Conservation (phyloP, 257 asterid species). For the Solanum corneliomulleri region DNA sequence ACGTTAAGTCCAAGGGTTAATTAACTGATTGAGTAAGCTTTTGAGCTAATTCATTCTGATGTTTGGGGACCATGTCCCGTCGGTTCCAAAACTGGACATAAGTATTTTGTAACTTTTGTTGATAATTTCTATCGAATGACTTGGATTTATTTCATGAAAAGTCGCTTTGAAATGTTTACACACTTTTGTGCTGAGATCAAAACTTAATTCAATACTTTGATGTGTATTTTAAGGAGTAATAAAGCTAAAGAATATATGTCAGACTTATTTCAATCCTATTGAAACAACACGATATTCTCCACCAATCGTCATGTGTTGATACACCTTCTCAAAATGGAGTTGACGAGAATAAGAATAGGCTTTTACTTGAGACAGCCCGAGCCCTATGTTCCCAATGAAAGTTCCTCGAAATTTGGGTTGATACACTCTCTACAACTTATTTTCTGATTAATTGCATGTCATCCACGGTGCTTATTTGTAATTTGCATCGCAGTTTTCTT, state of each 20-base stretch:
- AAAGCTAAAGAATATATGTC: not conserved
- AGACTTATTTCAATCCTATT: not conserved
- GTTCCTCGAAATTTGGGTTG: too few species aligned
- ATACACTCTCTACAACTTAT: not conserved
- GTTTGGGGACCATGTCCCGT: not conserved
- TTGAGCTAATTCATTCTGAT: not conserved
- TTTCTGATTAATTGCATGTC: not conserved
- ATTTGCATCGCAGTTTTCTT: not conserved
- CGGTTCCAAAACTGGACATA: not conserved
- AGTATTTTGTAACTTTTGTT: not conserved
- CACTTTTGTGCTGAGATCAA: not conserved
- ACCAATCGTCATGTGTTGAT: too few species aligned
- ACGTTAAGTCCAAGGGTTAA: not conserved
- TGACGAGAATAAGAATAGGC: too few species aligned
- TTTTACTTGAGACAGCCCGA: too few species aligned
- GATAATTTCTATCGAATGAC: not conserved
- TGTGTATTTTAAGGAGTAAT: not conserved
- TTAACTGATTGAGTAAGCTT: not conserved
- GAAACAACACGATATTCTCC: too few species aligned
- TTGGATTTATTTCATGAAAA: not conserved
- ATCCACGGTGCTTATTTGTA: not conserved
- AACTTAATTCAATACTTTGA: not conserved
- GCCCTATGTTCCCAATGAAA: too few species aligned
- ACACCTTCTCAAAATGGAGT: too few species aligned
- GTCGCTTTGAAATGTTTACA: not conserved